Percentiles rank a stretch among this genome's conserved stretches.
Evolutionary conservation across 768 basidiomycete species (phyloP).

Genomic region (Amanita polypyramis): DNA sequence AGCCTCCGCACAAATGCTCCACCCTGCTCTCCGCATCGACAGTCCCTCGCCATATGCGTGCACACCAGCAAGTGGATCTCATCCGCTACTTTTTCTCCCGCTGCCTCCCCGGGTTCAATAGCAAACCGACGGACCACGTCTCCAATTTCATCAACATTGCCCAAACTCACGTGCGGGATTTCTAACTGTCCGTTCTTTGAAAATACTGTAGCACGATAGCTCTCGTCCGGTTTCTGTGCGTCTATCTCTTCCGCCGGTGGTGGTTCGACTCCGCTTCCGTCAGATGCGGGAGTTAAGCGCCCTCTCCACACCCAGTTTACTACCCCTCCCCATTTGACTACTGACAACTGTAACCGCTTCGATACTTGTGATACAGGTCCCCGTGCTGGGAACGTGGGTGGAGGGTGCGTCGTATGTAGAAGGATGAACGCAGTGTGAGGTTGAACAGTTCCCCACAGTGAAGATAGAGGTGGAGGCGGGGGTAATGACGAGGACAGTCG

Average conservation of each 20-base stretch:
- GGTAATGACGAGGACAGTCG: neutral
- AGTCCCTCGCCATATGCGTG: slow-evolving; percentile 72
- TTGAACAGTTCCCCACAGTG: slow-evolving; percentile 40
- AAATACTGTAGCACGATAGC: slow-evolving; percentile 40
- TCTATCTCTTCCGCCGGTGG: neutral
- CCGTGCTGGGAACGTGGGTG: slow-evolving; percentile 36
- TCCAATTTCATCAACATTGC: slow-evolving; percentile 40
- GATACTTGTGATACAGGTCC: slow-evolving; percentile 35
- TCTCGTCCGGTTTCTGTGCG: neutral
- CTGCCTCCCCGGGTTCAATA: slow-evolving; percentile 3
- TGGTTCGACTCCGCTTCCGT: slow-evolving; percentile 7
- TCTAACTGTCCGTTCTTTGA: slow-evolving; percentile 36
- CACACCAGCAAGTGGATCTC: slow-evolving; percentile 53
- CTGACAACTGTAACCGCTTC: slow-evolving; percentile 34
- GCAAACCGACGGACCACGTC: slow-evolving; percentile 23
- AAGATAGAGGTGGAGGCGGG: neutral
- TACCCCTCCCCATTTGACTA: slow-evolving; percentile 36
- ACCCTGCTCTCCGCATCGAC: slow-evolving; percentile 65
- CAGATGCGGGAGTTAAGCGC: neutral
- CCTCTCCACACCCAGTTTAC: slow-evolving; percentile 53
- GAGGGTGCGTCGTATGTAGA: slow-evolving; percentile 39
- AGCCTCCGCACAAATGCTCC: slow-evolving; percentile 44
- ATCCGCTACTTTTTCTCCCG: slow-evolving; percentile 2
- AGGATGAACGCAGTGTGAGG: slow-evolving; percentile 45
- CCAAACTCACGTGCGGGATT: slow-evolving; percentile 35